These are phyloP conservation scores for Chrysopogon serrulatus DNA, from an alignment of 176 grass and related monocot species.

Conservation along the genomic window DNA sequence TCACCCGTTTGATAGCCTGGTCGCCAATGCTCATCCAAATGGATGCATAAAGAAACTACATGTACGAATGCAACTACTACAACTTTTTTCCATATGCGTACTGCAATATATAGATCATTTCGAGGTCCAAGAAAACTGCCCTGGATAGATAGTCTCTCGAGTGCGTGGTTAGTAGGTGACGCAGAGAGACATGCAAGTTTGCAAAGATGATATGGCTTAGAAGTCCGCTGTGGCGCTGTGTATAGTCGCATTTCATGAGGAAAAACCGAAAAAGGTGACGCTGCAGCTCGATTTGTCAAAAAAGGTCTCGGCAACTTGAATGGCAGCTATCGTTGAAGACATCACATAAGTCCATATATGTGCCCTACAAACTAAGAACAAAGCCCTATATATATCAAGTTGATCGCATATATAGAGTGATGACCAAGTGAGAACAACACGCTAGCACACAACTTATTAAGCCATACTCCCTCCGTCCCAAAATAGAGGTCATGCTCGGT, in stretches of 20 bases:
- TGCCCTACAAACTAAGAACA: neutral
- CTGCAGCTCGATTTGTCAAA: slow-evolving; percentile 19
- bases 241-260: neutral
- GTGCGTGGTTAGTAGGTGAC: neutral
- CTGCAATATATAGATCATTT: neutral
- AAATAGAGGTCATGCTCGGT: too few relatives aligned
- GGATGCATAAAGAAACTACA: neutral
- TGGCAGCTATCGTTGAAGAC: neutral
- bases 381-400: neutral
- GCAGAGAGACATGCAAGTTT: neutral
- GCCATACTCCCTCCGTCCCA: too few relatives aligned
- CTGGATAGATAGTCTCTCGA: neutral
- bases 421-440: neutral
- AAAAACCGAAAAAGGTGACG: neutral
- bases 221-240: neutral
- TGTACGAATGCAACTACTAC: neutral
- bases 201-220: neutral
- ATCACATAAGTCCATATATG: neutral
- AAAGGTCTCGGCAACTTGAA: slow-evolving; percentile 7
- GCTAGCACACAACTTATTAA: neutral
- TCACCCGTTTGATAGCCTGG: too few relatives aligned
- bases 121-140: slow-evolving; percentile 19
- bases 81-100: neutral
- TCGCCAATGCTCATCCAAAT: neutral
- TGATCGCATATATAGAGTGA: neutral